These are phyloP conservation scores for Dioscorea alata DNA, from an alignment of 106 monocot genomes.

Conservation along the genomic window DNA sequence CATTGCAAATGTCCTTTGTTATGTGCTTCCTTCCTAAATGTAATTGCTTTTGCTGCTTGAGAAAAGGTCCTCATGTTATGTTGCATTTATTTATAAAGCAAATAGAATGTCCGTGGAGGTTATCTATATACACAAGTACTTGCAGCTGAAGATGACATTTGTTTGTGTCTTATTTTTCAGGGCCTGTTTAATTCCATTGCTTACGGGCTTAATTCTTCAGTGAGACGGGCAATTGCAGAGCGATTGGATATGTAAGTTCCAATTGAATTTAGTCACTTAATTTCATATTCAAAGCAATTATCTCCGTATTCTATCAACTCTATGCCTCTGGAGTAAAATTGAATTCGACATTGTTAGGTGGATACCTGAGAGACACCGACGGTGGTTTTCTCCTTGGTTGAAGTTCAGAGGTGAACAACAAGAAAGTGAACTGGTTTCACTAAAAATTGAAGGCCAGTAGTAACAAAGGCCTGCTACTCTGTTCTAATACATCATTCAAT, in stretches of 20 bases:
- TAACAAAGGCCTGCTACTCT: neutral
- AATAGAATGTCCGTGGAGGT: too few species aligned
- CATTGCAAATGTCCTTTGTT: too few species aligned
- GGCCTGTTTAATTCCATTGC: conserved; percentile 96
- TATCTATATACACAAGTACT: too few species aligned
- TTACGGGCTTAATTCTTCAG: conserved; percentile 92
- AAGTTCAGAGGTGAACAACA: conserved; percentile 41
- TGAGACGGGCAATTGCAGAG: conserved; percentile 77
- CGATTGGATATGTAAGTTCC: conserved; percentile 67
- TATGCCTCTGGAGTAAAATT: conserved; percentile 2
- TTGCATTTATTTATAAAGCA: too few species aligned
- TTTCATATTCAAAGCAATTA: neutral
- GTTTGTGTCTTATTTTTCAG: conserved; percentile 21
- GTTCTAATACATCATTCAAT: neutral
- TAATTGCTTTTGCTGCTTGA: too few species aligned
- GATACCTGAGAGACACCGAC: conserved; percentile 52
- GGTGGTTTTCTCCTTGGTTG: conserved; percentile 25
- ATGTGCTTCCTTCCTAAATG: too few species aligned
- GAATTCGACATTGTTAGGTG: conserved; percentile 25
- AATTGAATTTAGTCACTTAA: neutral
- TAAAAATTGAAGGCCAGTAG: conserved; percentile 46
- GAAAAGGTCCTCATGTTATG: too few species aligned
- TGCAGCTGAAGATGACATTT: neutral
- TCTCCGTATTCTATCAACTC: neutral
- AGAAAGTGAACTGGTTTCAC: conserved; percentile 71